Evolutionary conservation across 768 basidiomycete species (phyloP).

Genomic region (Amanita rubescens): DNA sequence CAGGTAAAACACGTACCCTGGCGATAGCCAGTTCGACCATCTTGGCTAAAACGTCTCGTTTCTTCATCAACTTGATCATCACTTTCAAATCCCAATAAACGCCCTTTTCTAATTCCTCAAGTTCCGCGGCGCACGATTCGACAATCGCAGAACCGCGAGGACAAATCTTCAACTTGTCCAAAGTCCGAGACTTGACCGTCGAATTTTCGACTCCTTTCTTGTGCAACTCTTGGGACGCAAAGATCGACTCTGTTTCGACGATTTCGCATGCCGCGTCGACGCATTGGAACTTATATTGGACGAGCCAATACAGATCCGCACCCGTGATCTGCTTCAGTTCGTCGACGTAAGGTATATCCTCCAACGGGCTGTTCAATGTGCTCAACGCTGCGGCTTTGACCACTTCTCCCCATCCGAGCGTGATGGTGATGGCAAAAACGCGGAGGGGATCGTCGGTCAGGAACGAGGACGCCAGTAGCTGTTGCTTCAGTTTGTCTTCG

Average conservation of each 20-base stretch:
- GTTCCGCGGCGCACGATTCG: neutral
- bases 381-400: neutral
- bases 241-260: neutral
- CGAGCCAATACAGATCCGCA: conserved; percentile 1
- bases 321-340: conserved; percentile 4
- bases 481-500: neutral
- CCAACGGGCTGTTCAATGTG: neutral
- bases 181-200: conserved; percentile 1
- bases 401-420: neutral
- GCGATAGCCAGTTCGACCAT: neutral
- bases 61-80: neutral
- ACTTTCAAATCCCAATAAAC: neutral
- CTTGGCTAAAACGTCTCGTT: neutral
- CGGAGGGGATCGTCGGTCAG: neutral
- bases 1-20: neutral
- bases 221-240: neutral
- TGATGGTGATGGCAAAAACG: neutral
- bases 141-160: neutral
- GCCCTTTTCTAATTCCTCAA: neutral
- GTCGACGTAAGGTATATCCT: neutral
- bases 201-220: neutral
- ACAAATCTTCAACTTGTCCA: neutral
- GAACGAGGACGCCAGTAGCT: neutral
- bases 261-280: neutral
- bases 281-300: conserved; percentile 3